These are phyloP conservation scores for Echeveria elegans DNA, from an alignment of 164 flowering plant species.

Conservation along the genomic window DNA sequence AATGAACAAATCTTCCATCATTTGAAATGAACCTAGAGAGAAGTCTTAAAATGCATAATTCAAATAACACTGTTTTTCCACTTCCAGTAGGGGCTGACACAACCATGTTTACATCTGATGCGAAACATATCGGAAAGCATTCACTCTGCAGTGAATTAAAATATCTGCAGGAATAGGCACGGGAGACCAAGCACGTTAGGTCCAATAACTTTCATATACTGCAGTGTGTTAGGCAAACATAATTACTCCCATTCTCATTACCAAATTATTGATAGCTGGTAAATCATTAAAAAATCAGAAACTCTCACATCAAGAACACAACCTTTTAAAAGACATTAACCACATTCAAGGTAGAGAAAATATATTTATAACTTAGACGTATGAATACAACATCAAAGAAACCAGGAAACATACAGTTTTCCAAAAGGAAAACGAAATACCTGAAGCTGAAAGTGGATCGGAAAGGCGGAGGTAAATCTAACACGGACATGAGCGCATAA, in stretches of 20 bases:
- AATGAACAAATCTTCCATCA: constrained; percentile 56
- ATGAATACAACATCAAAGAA: not conserved
- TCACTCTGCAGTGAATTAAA: constrained; percentile 98
- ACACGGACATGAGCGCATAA: constrained; percentile 57
- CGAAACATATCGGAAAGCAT: constrained; percentile 77
- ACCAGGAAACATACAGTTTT: not conserved
- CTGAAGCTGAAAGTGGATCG: constrained; percentile 82
- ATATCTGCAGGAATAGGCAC: constrained; percentile 41
- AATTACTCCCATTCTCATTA: not conserved
- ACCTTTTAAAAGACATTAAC: too few species aligned
- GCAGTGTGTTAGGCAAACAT: not conserved
- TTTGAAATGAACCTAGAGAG: constrained; percentile 70
- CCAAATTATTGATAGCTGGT: not conserved
- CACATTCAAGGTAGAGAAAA: not conserved
- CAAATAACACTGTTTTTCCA: constrained; percentile 96
- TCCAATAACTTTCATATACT: not conserved
- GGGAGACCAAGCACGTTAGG: not conserved
- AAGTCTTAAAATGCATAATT: constrained; percentile 91
- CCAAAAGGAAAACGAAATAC: constrained; percentile 22
- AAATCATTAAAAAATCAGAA: not conserved
- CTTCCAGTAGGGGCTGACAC: constrained; percentile 99
- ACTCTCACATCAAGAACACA: not conserved
- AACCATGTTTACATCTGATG: constrained; percentile 81
- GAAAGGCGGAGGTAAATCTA: constrained; percentile 69
- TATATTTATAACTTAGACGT: not conserved